Evolutionary conservation across 345 rosid genomes (phyloP), one percentile per base, ranked within the genome.

Genomic region (Salix udensis): DNA sequence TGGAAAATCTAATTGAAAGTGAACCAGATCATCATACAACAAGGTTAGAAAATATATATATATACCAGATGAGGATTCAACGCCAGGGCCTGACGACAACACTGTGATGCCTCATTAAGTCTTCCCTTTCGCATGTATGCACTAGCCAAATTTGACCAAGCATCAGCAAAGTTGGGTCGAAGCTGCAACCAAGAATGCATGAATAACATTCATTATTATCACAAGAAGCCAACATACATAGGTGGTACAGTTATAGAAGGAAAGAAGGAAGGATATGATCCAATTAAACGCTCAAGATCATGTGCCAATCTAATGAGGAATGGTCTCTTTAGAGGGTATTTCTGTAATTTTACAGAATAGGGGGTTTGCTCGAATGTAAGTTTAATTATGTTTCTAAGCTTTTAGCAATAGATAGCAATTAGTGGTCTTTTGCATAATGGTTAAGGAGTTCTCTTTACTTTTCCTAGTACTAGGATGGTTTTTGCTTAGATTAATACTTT

Each of bases 81-180:
- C 34, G 90, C 88, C 74, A 96, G 87, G 5, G 99, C 99, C 81
- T 94, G 99, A 58, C 94, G 94, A 82, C 97, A 96, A 82, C 99
- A 96, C 78, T 92, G 97, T 7, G 91, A 85, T n/a, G 97, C 99
- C 90, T 96, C 99, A 34, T 40, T 92, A 72, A 91, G 91, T 82
- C 97, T 89, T 83, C 99, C 98, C 81, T 94, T 96, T 11, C 95
- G 87, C 97, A 96, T 91, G 87, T 96, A 96, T 24, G 98, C 97
- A 87, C 97, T 96, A 28, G 97, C 99, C 78, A 96, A 82, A 82
- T 96, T 96, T 7, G 98, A 93, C 99, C 99, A 96, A 39, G 97
- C 98, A 90, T 96, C 99, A 76, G 97, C 93, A 78, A 94, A 96
- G 74, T 84, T 96, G 61, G 99, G 99, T 28, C 93, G 92, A 67